Base-by-base conservation (phyloP, 2,329 filamentous ascomycete genomes). In the Orbilia javanica region DNA sequence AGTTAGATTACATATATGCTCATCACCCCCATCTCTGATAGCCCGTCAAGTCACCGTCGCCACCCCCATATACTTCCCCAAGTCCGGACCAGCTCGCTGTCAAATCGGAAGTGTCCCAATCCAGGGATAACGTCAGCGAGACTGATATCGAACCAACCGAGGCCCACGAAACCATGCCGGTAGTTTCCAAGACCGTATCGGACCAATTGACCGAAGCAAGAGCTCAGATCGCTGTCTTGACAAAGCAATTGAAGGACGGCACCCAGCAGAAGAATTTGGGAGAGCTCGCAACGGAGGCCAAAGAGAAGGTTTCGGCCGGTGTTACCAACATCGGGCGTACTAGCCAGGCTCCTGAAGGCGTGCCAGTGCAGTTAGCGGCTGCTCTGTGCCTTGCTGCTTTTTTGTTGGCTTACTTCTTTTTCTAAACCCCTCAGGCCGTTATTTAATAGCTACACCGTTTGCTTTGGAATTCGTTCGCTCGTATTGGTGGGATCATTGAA, bases 351-450 rank as follows among this genome's bases (percentile, higher is more conserved):
- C 84, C 86, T 20, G 90, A 94, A 81, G 95, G 96, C 22, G 95
- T 99, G 2, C 91, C 96, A 0, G 89, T 99, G 62, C 91, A 95
- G 84, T 89, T 95, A 79, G 93, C 93, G 52, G 95, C 96, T 22
- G 87, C 90, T 22, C 86, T 99, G 50, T 97, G 94, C 84, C 87
- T 99, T 82, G 82, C 97, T 80, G 94, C 93, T 87, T 99, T 99
- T 86, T 85, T 99, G 83, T 88, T 98, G 81, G 96, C 94, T 69
- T 99, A 97, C 86, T 89, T 98, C 85, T 94, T 99, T 87, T 99
- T 99, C 85, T 99, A 90, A 64, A 42, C 18, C n/a, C 15, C 29
- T 8, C 1, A 6, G 44, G 18, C 46, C 46, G n/a, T 55, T 39
- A 31, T 60, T 66, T 66, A 69, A 65, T 65, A 50, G 52, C 29